Evolutionary conservation across 2,329 filamentous ascomycete genomes (phyloP).

Genomic region (Trichoderma polysporum): DNA sequence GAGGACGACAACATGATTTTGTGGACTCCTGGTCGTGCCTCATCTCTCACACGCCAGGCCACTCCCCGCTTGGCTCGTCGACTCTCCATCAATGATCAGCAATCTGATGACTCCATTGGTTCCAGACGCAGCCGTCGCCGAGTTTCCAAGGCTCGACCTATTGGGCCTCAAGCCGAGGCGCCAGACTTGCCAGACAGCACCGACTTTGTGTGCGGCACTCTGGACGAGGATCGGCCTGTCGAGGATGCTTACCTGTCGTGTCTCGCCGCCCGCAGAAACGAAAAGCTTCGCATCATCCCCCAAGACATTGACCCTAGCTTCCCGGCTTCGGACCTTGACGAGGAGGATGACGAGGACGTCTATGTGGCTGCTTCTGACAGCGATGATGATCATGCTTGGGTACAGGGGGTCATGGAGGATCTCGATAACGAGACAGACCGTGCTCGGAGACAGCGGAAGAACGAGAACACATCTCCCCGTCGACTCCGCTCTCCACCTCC

Average conservation of each 20-base stretch:
- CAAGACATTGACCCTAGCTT: slow-evolving; percentile 98
- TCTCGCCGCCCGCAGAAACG: slow-evolving; percentile 74
- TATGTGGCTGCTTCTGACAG: slow-evolving; percentile 63
- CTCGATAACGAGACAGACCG: slow-evolving; percentile 59
- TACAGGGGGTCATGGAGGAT: slow-evolving; percentile 71
- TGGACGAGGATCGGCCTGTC: slow-evolving; percentile 92
- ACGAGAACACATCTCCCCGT: slow-evolving; percentile 46
- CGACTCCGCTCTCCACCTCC: slow-evolving; percentile 46
- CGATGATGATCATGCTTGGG: slow-evolving; percentile 68
- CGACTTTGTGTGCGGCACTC: slow-evolving; percentile 96
- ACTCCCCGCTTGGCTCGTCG: slow-evolving; percentile 35
- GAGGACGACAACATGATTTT: slow-evolving; percentile 63
- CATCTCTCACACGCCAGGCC: slow-evolving; percentile 39
- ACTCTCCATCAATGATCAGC: slow-evolving; percentile 45
- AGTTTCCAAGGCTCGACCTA: slow-evolving; percentile 30
- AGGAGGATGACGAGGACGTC: slow-evolving; percentile 73
- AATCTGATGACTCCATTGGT: slow-evolving; percentile 62
- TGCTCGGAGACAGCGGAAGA: slow-evolving; percentile 50
- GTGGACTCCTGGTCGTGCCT: slow-evolving; percentile 51
- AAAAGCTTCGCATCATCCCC: slow-evolving; percentile 80
- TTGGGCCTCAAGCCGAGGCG: slow-evolving; percentile 48
- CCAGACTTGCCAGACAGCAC: slow-evolving; percentile 94
- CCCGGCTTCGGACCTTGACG: slow-evolving; percentile 88
- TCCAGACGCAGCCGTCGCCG: slow-evolving; percentile 40
- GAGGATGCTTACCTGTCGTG: slow-evolving; percentile 90